A percentile compares a stretch with the other conserved stretches of the same genome.
Evolutionary conservation across 129 eudicot species (phyloP).

Genomic region (Centella asiatica): DNA sequence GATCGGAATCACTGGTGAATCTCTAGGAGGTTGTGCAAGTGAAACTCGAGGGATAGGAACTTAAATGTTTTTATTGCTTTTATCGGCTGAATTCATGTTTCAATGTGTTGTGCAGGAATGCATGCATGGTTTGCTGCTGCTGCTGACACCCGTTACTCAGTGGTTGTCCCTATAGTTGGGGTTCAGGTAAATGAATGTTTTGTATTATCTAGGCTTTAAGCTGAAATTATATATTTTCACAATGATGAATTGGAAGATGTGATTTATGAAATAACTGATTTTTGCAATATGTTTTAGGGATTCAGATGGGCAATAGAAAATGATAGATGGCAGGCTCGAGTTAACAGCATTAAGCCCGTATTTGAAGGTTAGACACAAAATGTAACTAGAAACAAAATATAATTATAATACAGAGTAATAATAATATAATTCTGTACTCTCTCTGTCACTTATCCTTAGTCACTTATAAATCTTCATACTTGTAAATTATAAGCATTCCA

Average conservation of each 20-base stretch:
- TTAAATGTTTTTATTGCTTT: neutral
- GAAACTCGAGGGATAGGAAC: slow-evolving; percentile 1
- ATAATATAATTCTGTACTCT: too few species aligned
- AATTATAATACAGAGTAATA: too few species aligned
- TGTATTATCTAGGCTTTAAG: too few species aligned
- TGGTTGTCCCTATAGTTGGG: slow-evolving; percentile 85
- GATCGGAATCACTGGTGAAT: slow-evolving; percentile 96
- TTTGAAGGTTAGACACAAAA: slow-evolving; percentile 82
- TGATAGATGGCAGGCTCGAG: slow-evolving; percentile 91
- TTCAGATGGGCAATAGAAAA: slow-evolving; percentile 92
- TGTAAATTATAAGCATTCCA: too few species aligned
- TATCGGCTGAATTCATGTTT: slow-evolving; percentile 5
- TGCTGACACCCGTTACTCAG: slow-evolving; percentile 80
- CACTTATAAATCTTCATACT: too few species aligned
- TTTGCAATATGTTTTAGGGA: slow-evolving; percentile 40
- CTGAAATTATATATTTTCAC: too few species aligned
- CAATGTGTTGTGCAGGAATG: slow-evolving; percentile 55
- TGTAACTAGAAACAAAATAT: too few species aligned
- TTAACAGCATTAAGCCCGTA: slow-evolving; percentile 69
- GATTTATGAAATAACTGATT: neutral
- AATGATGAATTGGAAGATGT: neutral
- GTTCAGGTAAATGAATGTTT: slow-evolving; percentile 60
- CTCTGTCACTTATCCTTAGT: too few species aligned
- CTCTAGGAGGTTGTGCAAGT: slow-evolving; percentile 77
- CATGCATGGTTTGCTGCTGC: slow-evolving; percentile 97